Evolutionary conservation across 306 rosid species (phyloP).

Genomic region (Echinosophora koreensis): DNA sequence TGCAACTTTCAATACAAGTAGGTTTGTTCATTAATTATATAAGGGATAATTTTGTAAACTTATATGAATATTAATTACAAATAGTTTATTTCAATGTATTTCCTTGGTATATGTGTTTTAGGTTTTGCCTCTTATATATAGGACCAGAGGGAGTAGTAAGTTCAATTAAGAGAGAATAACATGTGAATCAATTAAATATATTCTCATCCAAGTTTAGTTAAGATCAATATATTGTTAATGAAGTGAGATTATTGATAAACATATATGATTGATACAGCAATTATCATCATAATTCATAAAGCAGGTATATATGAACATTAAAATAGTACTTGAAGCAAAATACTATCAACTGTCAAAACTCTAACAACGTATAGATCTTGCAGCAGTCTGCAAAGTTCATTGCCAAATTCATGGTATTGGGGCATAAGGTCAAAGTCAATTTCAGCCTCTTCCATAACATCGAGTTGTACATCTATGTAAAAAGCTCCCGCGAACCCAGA

Average conservation of each 20-base stretch:
- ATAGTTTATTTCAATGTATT: too few species aligned
- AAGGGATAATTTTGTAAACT: too few species aligned
- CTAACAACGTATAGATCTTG: conserved; percentile 2
- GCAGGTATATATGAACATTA: background rate
- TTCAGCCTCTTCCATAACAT: conserved; percentile 38
- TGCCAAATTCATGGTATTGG: background rate
- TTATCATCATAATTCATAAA: background rate
- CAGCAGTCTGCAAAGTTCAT: background rate
- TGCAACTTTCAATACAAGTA: too few species aligned
- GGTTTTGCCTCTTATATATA: too few species aligned
- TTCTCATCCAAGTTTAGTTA: background rate
- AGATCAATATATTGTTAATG: too few species aligned
- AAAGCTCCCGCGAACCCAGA: background rate
- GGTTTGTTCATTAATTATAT: too few species aligned
- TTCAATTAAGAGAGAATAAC: background rate
- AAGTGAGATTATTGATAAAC: too few species aligned
- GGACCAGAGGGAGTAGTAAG: too few species aligned
- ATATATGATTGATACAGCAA: too few species aligned
- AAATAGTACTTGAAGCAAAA: conserved; percentile 45
- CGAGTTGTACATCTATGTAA: background rate
- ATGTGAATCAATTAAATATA: too few species aligned
- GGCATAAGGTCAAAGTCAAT: conserved; percentile 25
- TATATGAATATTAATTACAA: too few species aligned
- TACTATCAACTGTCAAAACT: conserved; percentile 42
- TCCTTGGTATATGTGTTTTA: too few species aligned